Percentiles rank a stretch among this genome's conserved stretches.
These are phyloP conservation scores for Verticillium isaacii DNA, from an alignment of 2,329 filamentous ascomycete species.

Conservation along the genomic window DNA sequence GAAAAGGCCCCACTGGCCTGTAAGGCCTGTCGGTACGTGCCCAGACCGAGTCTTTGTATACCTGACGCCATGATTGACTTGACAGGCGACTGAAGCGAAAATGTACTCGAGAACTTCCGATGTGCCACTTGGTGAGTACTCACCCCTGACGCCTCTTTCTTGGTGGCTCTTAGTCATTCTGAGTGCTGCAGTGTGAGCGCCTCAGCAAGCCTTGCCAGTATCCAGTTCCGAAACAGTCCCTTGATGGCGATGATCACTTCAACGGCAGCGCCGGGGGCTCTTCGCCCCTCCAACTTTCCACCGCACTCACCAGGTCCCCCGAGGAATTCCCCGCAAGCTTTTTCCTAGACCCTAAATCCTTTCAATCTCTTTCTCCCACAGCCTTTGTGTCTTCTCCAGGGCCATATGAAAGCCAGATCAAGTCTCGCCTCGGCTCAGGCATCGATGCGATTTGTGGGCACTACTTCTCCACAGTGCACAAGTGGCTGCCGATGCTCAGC, in stretches of 20 bases:
- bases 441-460: not conserved
- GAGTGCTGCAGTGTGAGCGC: not conserved
- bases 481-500: conserved; percentile 13
- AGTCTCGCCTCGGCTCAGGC: not conserved
- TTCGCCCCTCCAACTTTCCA: not conserved
- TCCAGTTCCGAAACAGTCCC: not conserved
- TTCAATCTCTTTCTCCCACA: conserved; percentile 1
- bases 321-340: conserved; percentile 7
- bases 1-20: not conserved
- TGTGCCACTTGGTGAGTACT: conserved; percentile 12
- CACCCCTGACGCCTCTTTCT: not conserved
- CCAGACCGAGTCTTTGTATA: not conserved
- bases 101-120: conserved; percentile 13
- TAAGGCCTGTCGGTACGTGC: not conserved
- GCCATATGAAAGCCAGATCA: not conserved
- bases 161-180: not conserved
- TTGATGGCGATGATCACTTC: not conserved
- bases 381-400: not conserved
- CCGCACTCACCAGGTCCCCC: not conserved
- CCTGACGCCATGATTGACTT: not conserved
- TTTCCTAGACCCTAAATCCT: conserved; percentile 12
- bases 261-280: not conserved
- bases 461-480: conserved; percentile 11
- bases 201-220: conserved; percentile 5
- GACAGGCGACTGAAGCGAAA: conserved; percentile 14